Evolutionary conservation across 257 asterid species (phyloP).

Genomic region (Fraxinus excelsior): DNA sequence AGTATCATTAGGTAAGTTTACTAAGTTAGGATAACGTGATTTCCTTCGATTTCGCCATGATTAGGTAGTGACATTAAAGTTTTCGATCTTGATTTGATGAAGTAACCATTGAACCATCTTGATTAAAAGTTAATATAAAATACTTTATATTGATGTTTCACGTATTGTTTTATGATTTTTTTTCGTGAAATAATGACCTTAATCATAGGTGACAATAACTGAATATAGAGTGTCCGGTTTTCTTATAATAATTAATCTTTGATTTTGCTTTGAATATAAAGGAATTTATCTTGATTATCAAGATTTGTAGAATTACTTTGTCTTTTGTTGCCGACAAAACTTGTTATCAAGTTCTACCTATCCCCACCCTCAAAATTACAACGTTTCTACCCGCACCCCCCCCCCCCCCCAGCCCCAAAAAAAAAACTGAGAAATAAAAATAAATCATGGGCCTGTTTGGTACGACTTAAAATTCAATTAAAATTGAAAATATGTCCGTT

Average conservation of each 20-base stretch:
- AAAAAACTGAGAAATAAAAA: too few species aligned
- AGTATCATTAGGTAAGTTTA: slow-evolving; percentile 30
- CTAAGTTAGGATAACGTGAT: slow-evolving; percentile 3
- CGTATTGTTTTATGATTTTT: not conserved
- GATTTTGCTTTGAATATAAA: not conserved
- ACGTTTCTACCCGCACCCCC: too few species aligned
- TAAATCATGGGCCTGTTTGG: too few species aligned
- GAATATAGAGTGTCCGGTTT: not conserved
- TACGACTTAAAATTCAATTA: too few species aligned
- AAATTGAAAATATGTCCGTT: too few species aligned
- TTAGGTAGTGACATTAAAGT: not conserved
- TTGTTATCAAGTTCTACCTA: too few species aligned
- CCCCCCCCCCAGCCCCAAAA: too few species aligned
- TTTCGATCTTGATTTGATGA: not conserved
- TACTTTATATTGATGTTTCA: too few species aligned
- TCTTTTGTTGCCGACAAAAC: not conserved
- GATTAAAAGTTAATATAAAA: not conserved
- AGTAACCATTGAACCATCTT: not conserved
- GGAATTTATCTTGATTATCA: not conserved
- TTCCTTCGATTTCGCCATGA: not conserved
- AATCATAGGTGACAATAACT: not conserved
- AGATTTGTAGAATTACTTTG: not conserved
- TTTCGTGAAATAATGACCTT: not conserved
- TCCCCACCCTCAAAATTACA: too few species aligned
- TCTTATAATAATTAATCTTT: not conserved